Evolutionary conservation across 306 rosid genomes (phyloP), one percentile per base, ranked within the genome.

Genomic region (Rosa lucieae): DNA sequence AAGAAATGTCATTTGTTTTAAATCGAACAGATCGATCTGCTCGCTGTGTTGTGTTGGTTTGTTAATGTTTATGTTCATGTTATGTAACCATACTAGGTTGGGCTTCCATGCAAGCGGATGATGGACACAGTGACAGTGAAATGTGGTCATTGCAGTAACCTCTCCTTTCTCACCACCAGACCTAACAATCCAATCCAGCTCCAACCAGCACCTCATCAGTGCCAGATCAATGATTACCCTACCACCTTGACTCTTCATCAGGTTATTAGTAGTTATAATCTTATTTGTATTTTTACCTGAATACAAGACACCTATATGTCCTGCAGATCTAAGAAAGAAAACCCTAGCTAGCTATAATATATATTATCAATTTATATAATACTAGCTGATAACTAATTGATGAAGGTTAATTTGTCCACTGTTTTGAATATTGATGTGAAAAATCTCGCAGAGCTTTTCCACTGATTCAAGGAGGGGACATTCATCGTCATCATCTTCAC

Each of bases 131-230:
- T 95, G 84, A 95, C 99, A 53, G 99, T 95, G 87, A 95, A 95
- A 84, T 95, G 99, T 73, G 99, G 99, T 11, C 98, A 95, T 82
- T 95, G 99, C 77, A 88, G 98, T 67, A 95, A 93, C 87, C 98
- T 93, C 62, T 95, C 99, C 10, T 93, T 93, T 76, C 94, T 95
- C 39, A 93, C 90, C 87, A 93, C 98, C 48, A 85, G 92, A 47
- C 93, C 98, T 40, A 67, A 69, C 49, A 69, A 43, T 43, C 73
- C 51, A 23, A 68, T 53, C 93, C 96, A 78, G 26, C 73, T 91
- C 63, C 89, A 88, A 74, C 85, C 79, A 39, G 48, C 48, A 67
- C 26, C 71, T 67, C 48, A 67, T 47, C 97, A 88, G 76, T 80
- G 77, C 84, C 82, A 67, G 71, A 67, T 86, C 72, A 89, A 87